Evolutionary conservation across 2,329 filamentous ascomycete species (phyloP), one percentile per base, ranked within the genome.

Genomic region (Phaeomoniella chlamydospora): DNA sequence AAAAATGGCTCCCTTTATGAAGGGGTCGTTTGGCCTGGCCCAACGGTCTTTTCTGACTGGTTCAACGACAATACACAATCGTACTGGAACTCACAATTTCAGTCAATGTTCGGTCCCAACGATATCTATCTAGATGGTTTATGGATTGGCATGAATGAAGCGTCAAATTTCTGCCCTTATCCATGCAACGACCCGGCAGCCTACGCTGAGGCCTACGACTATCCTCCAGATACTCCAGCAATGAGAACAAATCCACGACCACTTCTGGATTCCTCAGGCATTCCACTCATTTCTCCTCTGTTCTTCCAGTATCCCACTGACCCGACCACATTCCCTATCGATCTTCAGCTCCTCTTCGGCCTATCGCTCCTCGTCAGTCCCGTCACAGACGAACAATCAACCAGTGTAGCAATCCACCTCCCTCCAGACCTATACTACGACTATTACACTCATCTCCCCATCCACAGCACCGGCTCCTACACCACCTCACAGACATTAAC

Each of bases 41-140:
- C 74, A 11, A 71, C 77, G 0, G 77, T 70, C 9, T 85, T 77
- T 55, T 79, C 79, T 0, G 83, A 88, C 52, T 88, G 81, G 81
- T 85, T 86, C 49, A 61, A 74, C 13, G 65, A 68, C 5, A 72
- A 73, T 35, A 71, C 74, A 2, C 67, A 74, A 33, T 48, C 57
- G 1, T 90, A 75, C 54, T 88, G 82, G 82, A 74, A 74, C 43
- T 63, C 65, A 3, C 70, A 87, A 49, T 78, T 88, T 45, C 54
- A 50, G 0, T 53, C 49, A 1, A 83, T 83, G 59, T 86, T 87
- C 57, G 55, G 67, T 40, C 55, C 68, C 0, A 61, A 74, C 0
- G 82, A 81, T 18, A 65, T 88, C 12, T 72, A 87, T 43, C 78
- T 88, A 34, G 82, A 88, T 41, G 82, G 71, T 1, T 61, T 88